Conservation (phyloP, 495 filamentous ascomycete genomes). For the Penicillium alfredii region DNA sequence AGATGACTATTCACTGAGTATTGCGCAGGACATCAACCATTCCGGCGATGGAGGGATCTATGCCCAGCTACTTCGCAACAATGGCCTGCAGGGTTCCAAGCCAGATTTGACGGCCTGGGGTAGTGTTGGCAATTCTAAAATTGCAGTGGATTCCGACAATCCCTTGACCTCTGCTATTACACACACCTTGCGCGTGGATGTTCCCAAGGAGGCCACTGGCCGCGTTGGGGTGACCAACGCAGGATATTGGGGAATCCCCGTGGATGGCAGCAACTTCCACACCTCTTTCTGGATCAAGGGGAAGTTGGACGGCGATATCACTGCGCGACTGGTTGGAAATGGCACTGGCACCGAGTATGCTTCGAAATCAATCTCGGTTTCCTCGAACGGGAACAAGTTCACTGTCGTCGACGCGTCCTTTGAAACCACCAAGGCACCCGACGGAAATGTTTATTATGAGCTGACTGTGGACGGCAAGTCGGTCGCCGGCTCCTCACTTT, state of each 20-base stretch:
- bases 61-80: conserved; percentile 60
- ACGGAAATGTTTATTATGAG: conserved; percentile 55
- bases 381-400: conserved; percentile 17
- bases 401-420: conserved; percentile 22
- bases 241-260: conserved; percentile 57
- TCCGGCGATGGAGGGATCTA: conserved; percentile 68
- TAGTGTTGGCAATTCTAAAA: conserved; percentile 40
- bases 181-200: conserved; percentile 49
- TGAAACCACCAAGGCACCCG: conserved; percentile 41
- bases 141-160: conserved; percentile 43
- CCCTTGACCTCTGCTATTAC: conserved; percentile 54
- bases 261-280: conserved; percentile 41
- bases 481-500: conserved; percentile 38
- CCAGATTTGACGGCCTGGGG: conserved; percentile 46
- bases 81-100: conserved; percentile 52
- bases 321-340: conserved; percentile 18
- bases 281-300: conserved; percentile 50
- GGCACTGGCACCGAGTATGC: conserved; percentile 22
- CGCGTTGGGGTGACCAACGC: conserved; percentile 49
- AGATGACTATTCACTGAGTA: too few species aligned
- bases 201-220: conserved; percentile 25
- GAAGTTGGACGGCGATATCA: conserved; percentile 15
- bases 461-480: conserved; percentile 47
- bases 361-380: conserved; percentile 13
- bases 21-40: conserved; percentile 56